Conservation (phyloP, 225 moss, liverwort and hornwort genomes). For the Pseudoscleropodium purum region DNA sequence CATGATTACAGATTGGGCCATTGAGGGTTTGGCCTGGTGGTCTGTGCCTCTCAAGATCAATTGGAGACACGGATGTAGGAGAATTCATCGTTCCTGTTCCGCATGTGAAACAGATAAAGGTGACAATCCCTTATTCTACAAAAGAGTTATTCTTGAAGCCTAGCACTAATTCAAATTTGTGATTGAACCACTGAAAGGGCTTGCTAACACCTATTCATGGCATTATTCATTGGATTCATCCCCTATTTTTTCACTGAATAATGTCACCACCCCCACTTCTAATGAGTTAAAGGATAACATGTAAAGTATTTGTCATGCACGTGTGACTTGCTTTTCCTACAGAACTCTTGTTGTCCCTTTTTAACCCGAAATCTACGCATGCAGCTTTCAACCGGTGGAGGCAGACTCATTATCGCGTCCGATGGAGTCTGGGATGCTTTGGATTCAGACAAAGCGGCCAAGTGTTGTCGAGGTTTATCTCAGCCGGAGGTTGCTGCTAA, state of each 20-base stretch:
- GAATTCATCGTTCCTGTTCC: constrained; percentile 89
- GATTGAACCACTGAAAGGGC: not conserved
- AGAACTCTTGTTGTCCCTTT: not conserved
- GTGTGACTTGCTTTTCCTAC: not conserved
- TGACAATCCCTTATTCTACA: not conserved
- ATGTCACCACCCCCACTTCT: not conserved
- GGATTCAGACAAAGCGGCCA: constrained; percentile 66
- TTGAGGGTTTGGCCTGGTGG: constrained; percentile 94
- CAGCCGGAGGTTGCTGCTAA: constrained; percentile 69
- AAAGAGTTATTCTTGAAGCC: not conserved
- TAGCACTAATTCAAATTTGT: not conserved
- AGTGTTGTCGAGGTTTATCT: constrained; percentile 62
- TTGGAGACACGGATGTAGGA: constrained; percentile 81
- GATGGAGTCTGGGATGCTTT: constrained; percentile 91
- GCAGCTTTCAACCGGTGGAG: constrained; percentile 58
- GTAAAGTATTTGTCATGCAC: not conserved
- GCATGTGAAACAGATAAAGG: constrained; percentile 85
- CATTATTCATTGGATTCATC: not conserved
- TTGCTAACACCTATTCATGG: not conserved
- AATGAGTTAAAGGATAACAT: not conserved
- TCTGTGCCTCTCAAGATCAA: constrained; percentile 77
- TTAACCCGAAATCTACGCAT: not conserved
- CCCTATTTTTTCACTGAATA: not conserved
- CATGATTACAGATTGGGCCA: constrained; percentile 60
- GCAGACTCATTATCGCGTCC: constrained; percentile 72